Conservation (phyloP, 352 stramenopile species). For the Phytophthora fragariae region DNA sequence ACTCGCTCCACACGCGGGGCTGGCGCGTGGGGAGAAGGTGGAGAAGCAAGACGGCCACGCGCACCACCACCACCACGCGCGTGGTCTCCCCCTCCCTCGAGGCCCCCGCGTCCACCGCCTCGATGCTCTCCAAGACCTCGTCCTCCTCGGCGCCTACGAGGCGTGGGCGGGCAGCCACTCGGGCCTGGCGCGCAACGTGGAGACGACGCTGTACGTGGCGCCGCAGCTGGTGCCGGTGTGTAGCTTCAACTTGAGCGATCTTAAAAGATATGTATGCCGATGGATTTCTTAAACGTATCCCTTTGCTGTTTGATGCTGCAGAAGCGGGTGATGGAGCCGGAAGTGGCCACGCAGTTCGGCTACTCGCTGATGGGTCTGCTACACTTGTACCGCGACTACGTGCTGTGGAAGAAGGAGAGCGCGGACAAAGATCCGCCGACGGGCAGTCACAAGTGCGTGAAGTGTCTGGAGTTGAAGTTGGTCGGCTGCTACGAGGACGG, state of each 20-base stretch:
- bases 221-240: slow-evolving; percentile 79
- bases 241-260: neutral
- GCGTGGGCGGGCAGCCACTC: slow-evolving; percentile 69
- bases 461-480: neutral
- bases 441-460: slow-evolving; percentile 36
- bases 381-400: slow-evolving; percentile 84
- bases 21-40: too few relatives aligned
- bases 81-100: neutral
- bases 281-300: neutral
- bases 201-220: slow-evolving; percentile 81
- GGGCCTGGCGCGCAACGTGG: slow-evolving; percentile 72
- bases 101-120: neutral
- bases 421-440: slow-evolving; percentile 26
- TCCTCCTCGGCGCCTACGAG: slow-evolving; percentile 65
- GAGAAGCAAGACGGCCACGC: slow-evolving; percentile 1
- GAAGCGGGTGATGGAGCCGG: slow-evolving; percentile 65
- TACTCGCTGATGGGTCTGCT: slow-evolving; percentile 83
- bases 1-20: too few relatives aligned
- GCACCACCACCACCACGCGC: slow-evolving; percentile 12
- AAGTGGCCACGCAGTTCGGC: slow-evolving; percentile 75
- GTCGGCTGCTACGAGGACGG: neutral
- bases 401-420: slow-evolving; percentile 69
- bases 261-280: neutral
- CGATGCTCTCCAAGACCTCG: slow-evolving; percentile 7
- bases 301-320: slow-evolving; percentile 19